Evolutionary conservation across 805 yeast species (phyloP), one percentile per base, ranked within the genome.

Genomic region (Isabelozyma gotoi): DNA sequence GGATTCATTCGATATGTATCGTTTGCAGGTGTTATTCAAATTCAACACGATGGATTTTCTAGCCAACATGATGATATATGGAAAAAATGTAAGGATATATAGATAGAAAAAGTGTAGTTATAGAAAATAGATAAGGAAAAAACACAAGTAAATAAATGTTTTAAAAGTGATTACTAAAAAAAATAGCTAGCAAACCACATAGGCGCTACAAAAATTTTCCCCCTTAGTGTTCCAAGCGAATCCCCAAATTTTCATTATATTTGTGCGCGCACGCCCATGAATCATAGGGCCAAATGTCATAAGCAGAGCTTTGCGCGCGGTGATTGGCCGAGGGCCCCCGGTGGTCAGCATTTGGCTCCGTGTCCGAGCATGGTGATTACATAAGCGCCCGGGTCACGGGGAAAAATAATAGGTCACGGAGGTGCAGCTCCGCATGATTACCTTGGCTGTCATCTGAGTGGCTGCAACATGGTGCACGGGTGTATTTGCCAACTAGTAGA

Each of bases 1-100:
- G 16, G 46, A 36, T 38, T 55, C 61, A 17, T 57, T 58, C 7
- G 63, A 57, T 15, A 50, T 48, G 36, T 39, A 52, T 34, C 60
- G 48, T 35, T 48, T 45, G 37, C 42, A 40, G 19, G 43, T 40
- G 18, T 41, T 37, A 8, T 36, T 34, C 8, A 48, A 24, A 14
- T 43, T 43, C 19, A 14, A 36, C 31, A 48, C 34, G 31, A 45
- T 18, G 27, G 41, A n/a, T 29, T 45, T 47, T 31, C 44, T 44
- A 20, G 40, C 39, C 42, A 47, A 35, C 53, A 49, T 44, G 7
- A 12, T 44, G 19, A 24, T 5, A 21, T n/a, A 39, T 21, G 12
- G 29, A 41, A 24, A 10, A 24, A 24, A 4, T 24, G 7, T 7
- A 11, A 29, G 19, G n/a, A 27, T 15, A 19, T 31, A 15, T 33